A percentile compares a stretch with the other conserved stretches of the same genome.
phyloP scores from a whole-genome alignment of 1,284 basidiomycete species.

The Irpex lacteus region DNA sequence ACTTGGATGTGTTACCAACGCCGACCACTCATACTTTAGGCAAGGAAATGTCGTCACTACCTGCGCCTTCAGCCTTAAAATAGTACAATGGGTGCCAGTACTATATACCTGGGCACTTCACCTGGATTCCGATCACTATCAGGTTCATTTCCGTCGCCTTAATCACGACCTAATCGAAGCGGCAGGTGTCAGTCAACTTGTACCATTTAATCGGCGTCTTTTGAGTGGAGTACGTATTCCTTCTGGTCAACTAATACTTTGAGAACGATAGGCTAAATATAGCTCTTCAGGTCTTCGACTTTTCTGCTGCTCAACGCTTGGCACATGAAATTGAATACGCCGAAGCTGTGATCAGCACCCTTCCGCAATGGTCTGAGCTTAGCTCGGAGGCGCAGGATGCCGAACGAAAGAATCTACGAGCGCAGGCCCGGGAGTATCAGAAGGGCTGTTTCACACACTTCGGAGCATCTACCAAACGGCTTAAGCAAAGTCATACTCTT shows the following conservation, averaged over 20 bases:
- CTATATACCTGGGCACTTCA: constrained; percentile 6
- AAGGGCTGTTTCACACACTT: constrained; percentile 6
- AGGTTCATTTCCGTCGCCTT: constrained; percentile 4
- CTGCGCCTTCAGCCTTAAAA: background rate
- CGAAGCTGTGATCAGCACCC: constrained; percentile 1
- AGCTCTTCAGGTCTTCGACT: constrained; percentile 9
- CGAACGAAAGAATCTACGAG: background rate
- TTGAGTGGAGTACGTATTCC: background rate
- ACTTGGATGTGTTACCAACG: constrained; percentile 11
- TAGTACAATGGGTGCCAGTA: constrained; percentile 7
- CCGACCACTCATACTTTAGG: constrained; percentile 9
- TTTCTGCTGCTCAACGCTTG: constrained; percentile 8
- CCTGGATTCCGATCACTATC: constrained; percentile 6
- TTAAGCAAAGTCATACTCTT: background rate
- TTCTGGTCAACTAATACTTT: background rate
- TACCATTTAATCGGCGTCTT: too few species aligned
- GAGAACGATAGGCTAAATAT: too few species aligned
- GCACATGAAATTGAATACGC: constrained; percentile 9
- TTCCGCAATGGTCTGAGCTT: background rate
- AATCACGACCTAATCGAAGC: background rate
- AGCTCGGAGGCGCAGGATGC: background rate
- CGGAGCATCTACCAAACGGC: background rate
- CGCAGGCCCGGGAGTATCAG: too few species aligned
- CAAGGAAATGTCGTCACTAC: constrained; percentile 6
- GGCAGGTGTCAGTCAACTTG: too few species aligned